Base-by-base conservation (phyloP, 306 rosid species). In the Quillaja saponaria region DNA sequence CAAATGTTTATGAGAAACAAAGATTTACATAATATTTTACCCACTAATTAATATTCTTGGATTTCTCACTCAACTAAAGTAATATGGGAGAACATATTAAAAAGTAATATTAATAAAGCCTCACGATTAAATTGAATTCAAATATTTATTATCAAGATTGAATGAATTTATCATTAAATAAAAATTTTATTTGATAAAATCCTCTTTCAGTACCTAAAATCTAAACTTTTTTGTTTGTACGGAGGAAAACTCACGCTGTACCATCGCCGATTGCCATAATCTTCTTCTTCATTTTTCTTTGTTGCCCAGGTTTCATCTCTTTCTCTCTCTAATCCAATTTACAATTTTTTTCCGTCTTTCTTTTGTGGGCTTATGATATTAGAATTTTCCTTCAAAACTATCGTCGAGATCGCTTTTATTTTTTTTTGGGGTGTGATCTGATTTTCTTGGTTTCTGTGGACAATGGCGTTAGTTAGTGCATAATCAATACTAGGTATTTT, bases 401-500 rank as follows among this genome's bases (percentile, higher is more conserved):
- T 65, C 72, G 48, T 58, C 37, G 19, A 2, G 61, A 62, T 78
- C 75, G 42, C 64, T 71, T 19, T 54, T 41, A 3, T 68, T 59
- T 64, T 41, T 60, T 49, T 7, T 50, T 66, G 64, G 58, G 70
- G 68, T n/a, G n/a, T n/a, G n/a, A 79, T 64, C 53, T 54, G 60
- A 15, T 41, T 53, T 49, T 60, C 11, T 54, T 45, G 71, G 17
- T 67, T 60, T 69, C 21, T 38, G 45, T 15, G 16, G 28, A 38
- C 49, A 38, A 25, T 15, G 66, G 7, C 63, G 0, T n/a, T n/a
- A n/a, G n/a, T n/a, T n/a, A n/a, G n/a, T n/a, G n/a, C n/a, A n/a
- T 8, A 13, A 28, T 54, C 54, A 10, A 19, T 11, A 8, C 13
- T n/a, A 20, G 80, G 71, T 75, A 21, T 57, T 49, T 48, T 63